Conservation (phyloP, 805 yeast genomes). For the Candida broadrunensis region DNA sequence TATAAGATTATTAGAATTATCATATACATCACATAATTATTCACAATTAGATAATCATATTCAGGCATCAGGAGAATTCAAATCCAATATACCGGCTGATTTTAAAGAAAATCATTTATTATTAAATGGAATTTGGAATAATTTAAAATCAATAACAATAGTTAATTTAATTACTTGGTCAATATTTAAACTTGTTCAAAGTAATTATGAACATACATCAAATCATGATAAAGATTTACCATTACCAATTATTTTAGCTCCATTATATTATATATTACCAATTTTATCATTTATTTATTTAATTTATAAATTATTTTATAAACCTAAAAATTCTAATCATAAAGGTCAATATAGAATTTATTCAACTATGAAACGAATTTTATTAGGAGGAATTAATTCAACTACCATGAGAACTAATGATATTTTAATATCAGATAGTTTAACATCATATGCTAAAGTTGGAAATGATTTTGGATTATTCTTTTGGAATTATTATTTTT, state of each 20-base stretch:
- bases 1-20: constrained; percentile 38
- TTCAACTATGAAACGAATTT: constrained; percentile 50
- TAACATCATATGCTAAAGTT: constrained; percentile 78
- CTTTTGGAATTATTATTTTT: constrained; percentile 40
- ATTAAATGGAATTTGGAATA: constrained; percentile 31
- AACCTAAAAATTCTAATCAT: constrained; percentile 1
- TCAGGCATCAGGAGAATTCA: constrained; percentile 27
- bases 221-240: not conserved
- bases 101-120: constrained; percentile 26
- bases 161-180: constrained; percentile 19
- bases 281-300: constrained; percentile 6
- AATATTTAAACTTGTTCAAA: constrained; percentile 18
- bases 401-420: constrained; percentile 66
- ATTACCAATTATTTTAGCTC: not conserved
- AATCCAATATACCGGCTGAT: constrained; percentile 28
- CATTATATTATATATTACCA: constrained; percentile 7
- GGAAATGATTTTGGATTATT: constrained; percentile 67
- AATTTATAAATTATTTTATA: constrained; percentile 8
- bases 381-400: constrained; percentile 58
- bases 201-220: constrained; percentile 12
- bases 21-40: constrained; percentile 38
- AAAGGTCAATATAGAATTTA: constrained; percentile 42
- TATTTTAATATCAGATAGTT: constrained; percentile 76
- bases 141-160: constrained; percentile 24
- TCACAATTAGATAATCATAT: constrained; percentile 16